Evolutionary conservation across 345 rosid species (phyloP).

Genomic region (Eucalyptus caleyi): DNA sequence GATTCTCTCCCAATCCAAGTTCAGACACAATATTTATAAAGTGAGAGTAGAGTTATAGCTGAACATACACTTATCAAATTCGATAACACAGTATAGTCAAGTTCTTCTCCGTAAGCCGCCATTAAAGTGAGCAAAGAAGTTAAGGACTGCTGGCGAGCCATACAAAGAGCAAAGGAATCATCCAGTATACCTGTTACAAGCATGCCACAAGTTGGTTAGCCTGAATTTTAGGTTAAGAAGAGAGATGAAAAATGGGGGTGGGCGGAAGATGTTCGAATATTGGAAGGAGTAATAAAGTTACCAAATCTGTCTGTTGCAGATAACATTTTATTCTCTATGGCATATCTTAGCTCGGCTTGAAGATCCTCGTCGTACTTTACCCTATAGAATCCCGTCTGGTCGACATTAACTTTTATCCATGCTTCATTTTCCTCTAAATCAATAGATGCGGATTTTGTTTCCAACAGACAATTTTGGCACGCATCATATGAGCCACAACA

Average conservation of each 20-base stretch:
- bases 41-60: neutral
- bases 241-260: neutral
- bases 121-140: constrained; percentile 74
- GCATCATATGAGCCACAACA: constrained; percentile 67
- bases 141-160: constrained; percentile 78
- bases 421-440: constrained; percentile 14
- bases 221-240: neutral
- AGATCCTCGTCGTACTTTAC: constrained; percentile 84
- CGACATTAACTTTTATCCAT: constrained; percentile 76
- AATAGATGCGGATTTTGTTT: constrained; percentile 44
- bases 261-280: neutral
- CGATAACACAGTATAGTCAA: constrained; percentile 66
- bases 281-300: neutral
- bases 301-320: constrained; percentile 78
- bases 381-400: constrained; percentile 86
- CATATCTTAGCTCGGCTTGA: constrained; percentile 55
- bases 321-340: constrained; percentile 50
- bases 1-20: neutral
- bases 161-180: constrained; percentile 80
- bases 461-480: constrained; percentile 50
- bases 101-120: constrained; percentile 66
- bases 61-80: constrained; percentile 62
- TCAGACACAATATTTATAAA: neutral
- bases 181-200: constrained; percentile 67
- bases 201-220: neutral